Conservation (phyloP, 2,329 filamentous ascomycete genomes). For the Dactylellina cionopaga region DNA sequence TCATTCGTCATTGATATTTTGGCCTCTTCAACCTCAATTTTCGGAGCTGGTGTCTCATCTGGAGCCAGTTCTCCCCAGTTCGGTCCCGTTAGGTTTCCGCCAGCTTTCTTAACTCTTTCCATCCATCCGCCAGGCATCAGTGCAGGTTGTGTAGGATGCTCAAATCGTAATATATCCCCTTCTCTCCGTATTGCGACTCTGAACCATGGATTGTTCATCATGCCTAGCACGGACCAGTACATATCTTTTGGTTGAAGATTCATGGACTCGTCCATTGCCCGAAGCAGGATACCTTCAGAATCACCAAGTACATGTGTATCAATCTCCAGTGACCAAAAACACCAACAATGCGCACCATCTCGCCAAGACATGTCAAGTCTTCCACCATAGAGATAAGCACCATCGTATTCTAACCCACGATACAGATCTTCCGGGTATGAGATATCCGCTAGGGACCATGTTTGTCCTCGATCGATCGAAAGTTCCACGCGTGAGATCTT, state of each 20-base stretch:
- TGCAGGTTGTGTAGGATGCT: slow-evolving; percentile 86
- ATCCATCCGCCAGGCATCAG: slow-evolving; percentile 87
- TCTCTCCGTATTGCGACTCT: slow-evolving; percentile 76
- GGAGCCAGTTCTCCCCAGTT: slow-evolving; percentile 81
- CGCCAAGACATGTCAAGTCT: slow-evolving; percentile 82
- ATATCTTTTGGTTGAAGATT: slow-evolving; percentile 88
- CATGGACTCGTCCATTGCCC: slow-evolving; percentile 90
- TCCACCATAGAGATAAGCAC: slow-evolving; percentile 75
- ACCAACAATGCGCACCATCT: slow-evolving; percentile 88
- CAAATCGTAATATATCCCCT: slow-evolving; percentile 74
- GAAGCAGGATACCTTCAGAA: slow-evolving; percentile 78
- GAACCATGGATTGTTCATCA: slow-evolving; percentile 99
- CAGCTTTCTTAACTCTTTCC: slow-evolving; percentile 84
- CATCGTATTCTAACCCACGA: slow-evolving; percentile 70
- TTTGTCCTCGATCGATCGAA: slow-evolving; percentile 81
- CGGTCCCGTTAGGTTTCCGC: slow-evolving; percentile 81
- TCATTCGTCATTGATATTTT: slow-evolving; percentile 76
- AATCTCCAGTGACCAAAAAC: slow-evolving; percentile 84
- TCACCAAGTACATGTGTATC: slow-evolving; percentile 69
- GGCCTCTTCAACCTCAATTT: slow-evolving; percentile 65
- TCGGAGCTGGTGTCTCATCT: slow-evolving; percentile 67
- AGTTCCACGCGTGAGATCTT: slow-evolving; percentile 84
- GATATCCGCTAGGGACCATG: slow-evolving; percentile 80
- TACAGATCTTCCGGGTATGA: slow-evolving; percentile 88
- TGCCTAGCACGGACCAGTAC: slow-evolving; percentile 94